phyloP scores from a whole-genome alignment of 2,329 filamentous ascomycete genomes.

The Knoxdaviesia proteae region DNA sequence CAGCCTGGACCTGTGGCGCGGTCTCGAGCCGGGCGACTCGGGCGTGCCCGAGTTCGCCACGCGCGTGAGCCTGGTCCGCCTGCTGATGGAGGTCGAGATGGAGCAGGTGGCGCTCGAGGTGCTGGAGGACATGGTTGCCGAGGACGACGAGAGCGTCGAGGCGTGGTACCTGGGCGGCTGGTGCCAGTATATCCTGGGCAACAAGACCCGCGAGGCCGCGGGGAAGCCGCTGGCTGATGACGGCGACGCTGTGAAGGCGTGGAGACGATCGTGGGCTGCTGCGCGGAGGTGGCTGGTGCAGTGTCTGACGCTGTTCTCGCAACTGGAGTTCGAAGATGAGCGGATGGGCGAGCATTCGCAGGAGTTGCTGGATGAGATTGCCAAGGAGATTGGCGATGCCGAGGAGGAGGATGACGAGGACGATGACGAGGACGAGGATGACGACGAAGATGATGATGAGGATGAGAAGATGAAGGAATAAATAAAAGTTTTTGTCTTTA shows the following conservation, averaged over 20 bases:
- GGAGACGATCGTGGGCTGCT: constrained; percentile 45
- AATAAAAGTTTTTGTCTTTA: not conserved
- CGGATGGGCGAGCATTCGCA: constrained; percentile 52
- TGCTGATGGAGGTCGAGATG: constrained; percentile 81
- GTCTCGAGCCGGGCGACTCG: constrained; percentile 50
- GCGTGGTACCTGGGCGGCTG: constrained; percentile 94
- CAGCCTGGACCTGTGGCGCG: constrained; percentile 68
- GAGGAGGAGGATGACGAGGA: constrained; percentile 35
- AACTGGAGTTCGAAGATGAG: constrained; percentile 72
- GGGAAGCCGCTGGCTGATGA: constrained; percentile 12
- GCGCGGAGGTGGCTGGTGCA: constrained; percentile 69
- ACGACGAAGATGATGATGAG: constrained; percentile 28
- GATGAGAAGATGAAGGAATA: constrained; percentile 35
- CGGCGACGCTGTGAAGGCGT: constrained; percentile 21
- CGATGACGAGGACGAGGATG: constrained; percentile 25
- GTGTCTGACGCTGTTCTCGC: constrained; percentile 57
- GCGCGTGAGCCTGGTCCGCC: constrained; percentile 59
- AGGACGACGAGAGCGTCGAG: constrained; percentile 89
- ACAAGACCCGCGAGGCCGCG: constrained; percentile 7
- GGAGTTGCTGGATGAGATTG: constrained; percentile 46
- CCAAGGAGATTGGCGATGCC: constrained; percentile 39
- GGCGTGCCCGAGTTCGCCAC: constrained; percentile 69
- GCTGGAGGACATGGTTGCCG: constrained; percentile 59
- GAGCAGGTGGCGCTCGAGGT: constrained; percentile 71
- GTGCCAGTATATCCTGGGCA: constrained; percentile 62